Evolutionary conservation across 1,139 yeast genomes (phyloP).

Genomic region (Yamadazyma atlantica): DNA sequence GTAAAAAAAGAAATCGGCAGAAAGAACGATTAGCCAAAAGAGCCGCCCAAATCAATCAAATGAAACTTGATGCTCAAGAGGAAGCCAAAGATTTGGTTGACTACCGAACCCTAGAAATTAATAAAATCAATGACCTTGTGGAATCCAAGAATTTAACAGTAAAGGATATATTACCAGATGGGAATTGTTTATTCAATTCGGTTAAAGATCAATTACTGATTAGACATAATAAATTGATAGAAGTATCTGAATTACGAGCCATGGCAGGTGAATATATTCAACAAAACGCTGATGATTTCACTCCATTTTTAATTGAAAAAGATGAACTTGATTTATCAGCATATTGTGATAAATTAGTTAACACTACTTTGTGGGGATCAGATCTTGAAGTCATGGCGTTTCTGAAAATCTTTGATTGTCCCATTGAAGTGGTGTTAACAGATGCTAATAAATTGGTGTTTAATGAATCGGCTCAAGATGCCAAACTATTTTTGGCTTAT

Average conservation of each 20-base stretch:
- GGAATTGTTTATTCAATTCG: conserved; percentile 90
- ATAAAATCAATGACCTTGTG: conserved; percentile 57
- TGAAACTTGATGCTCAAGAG: conserved; percentile 63
- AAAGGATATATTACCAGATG: conserved; percentile 81
- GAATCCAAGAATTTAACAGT: conserved; percentile 47
- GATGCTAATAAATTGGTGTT: conserved; percentile 65
- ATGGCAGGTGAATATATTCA: conserved; percentile 68
- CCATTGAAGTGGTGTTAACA: conserved; percentile 73
- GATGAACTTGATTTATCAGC: conserved; percentile 59
- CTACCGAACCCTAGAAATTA: conserved; percentile 67
- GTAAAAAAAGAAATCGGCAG: conserved; percentile 68
- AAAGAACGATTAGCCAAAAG: conserved; percentile 80
- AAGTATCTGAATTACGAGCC: conserved; percentile 56
- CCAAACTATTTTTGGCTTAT: conserved; percentile 69
- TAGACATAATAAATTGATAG: conserved; percentile 18
- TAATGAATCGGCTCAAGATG: conserved; percentile 50
- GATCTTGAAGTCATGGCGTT: conserved; percentile 88
- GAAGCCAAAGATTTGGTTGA: conserved; percentile 70
- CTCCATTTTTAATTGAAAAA: conserved; percentile 84
- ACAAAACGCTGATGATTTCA: conserved; percentile 63
- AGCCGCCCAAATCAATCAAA: conserved; percentile 62
- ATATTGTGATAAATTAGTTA: conserved; percentile 67
- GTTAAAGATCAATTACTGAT: conserved; percentile 70
- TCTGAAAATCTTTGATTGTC: conserved; percentile 63
- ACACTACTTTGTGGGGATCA: conserved; percentile 94